phyloP scores from a whole-genome alignment of 106 monocot species.

The Posidonia australis region DNA sequence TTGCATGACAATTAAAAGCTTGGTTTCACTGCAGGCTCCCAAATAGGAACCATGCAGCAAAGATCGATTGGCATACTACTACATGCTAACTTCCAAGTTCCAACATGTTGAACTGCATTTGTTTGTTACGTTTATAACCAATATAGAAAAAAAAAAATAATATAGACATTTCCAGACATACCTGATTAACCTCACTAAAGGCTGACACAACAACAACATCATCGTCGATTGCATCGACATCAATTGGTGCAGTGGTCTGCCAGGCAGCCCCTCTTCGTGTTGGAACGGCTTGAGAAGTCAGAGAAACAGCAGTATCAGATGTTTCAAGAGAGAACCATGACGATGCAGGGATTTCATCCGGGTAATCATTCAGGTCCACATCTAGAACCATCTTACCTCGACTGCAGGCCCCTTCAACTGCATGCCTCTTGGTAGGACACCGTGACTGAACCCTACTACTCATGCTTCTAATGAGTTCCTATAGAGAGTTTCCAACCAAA shows the following conservation, averaged over 20 bases:
- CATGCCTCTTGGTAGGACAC: conserved; percentile 3
- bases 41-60: no score
- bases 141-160: neutral
- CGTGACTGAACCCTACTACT: conserved; percentile 3
- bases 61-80: no score
- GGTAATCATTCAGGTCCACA: conserved; percentile 7
- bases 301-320: conserved; percentile 1
- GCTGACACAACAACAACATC: conserved; percentile 7
- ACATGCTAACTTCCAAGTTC: no score
- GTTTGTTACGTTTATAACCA: neutral
- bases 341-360: neutral
- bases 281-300: neutral
- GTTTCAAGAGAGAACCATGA: neutral
- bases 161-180: neutral
- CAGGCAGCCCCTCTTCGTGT: neutral
- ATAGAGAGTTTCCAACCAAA: conserved; percentile 1
- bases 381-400: conserved; percentile 3
- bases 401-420: neutral
- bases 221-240: conserved; percentile 12
- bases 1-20: no score
- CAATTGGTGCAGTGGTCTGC: neutral
- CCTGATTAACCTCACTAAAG: neutral
- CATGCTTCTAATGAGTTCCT: conserved; percentile 4
- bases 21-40: no score
- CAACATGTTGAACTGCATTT: no score